Conservation (phyloP, 257 asterid species). For the Solanum peruvianum region DNA sequence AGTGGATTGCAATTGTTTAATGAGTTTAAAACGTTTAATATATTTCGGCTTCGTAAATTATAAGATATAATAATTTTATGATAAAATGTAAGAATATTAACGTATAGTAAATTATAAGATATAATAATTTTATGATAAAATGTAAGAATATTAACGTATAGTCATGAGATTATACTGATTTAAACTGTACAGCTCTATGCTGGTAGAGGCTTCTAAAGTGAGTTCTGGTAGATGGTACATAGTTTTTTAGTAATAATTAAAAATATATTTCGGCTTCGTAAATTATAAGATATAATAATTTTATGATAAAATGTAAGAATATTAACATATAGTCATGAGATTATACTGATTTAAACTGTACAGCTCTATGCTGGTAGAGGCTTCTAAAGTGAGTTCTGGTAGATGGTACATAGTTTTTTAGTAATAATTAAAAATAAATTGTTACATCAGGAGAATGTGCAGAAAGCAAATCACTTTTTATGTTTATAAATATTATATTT, state of each 20-base stretch:
- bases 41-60: accelerated
- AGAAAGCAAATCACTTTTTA: background rate
- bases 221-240: background rate
- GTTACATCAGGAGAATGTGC: background rate
- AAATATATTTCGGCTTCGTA: accelerated
- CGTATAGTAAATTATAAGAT: too few relatives aligned
- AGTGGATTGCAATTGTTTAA: background rate
- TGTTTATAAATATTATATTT: background rate
- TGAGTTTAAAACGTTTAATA: background rate
- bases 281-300: too few relatives aligned
- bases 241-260: background rate
- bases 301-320: too few relatives aligned
- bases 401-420: background rate
- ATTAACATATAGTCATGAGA: background rate
- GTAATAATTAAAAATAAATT: background rate
- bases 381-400: background rate
- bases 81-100: too few relatives aligned
- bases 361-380: background rate
- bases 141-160: too few relatives aligned
- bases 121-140: too few relatives aligned
- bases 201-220: background rate
- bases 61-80: accelerated
- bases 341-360: background rate
- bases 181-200: background rate
- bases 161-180: background rate